phyloP scores from a whole-genome alignment of 2,329 filamentous ascomycete genomes.

The Ophiostoma ips region DNA sequence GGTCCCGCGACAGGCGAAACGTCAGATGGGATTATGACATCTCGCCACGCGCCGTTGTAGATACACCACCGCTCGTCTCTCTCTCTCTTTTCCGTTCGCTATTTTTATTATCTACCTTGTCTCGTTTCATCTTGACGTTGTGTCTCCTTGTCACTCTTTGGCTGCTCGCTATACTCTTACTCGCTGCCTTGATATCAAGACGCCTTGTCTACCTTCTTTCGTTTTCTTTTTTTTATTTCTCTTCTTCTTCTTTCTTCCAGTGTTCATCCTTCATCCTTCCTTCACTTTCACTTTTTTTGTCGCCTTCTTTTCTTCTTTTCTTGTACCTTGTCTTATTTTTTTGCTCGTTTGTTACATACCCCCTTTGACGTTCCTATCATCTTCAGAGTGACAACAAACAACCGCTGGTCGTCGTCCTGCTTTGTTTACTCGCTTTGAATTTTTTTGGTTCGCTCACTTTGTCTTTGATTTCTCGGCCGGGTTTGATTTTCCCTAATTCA shows the following conservation, averaged over 20 bases:
- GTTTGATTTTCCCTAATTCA: neutral
- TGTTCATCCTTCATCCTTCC: neutral
- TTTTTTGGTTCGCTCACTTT: neutral
- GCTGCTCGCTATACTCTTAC: neutral
- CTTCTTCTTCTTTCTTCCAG: neutral
- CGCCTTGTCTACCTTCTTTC: neutral
- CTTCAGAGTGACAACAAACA: neutral
- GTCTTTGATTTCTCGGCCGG: neutral
- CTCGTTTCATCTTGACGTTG: neutral
- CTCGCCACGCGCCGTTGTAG: neutral
- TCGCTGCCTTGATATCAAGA: neutral
- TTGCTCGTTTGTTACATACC: neutral
- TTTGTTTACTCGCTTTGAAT: neutral
- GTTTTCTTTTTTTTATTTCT: neutral
- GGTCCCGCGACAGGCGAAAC: constrained; percentile 1
- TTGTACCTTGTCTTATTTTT: neutral
- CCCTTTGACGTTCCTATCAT: neutral
- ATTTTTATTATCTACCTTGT: neutral
- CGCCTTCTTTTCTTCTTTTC: neutral
- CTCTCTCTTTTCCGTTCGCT: neutral
- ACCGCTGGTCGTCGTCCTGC: neutral
- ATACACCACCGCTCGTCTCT: neutral
- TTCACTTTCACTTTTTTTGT: neutral
- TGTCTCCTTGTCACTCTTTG: too few relatives aligned
- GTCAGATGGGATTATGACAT: neutral